These are phyloP conservation scores for Umbellularia californica DNA, from an alignment of 164 flowering plant genomes.

Conservation along the genomic window DNA sequence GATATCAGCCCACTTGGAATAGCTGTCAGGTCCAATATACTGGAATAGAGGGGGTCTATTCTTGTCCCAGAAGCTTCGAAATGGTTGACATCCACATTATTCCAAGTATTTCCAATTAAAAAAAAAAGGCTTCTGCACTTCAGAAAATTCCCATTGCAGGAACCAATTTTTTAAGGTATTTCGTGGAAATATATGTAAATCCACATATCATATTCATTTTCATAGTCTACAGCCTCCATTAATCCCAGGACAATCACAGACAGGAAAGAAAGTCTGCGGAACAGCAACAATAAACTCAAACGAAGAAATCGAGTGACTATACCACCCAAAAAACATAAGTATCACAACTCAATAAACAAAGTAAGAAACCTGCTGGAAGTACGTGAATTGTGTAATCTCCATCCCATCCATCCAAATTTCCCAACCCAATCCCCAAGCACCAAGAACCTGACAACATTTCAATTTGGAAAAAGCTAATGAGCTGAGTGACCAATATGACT, in stretches of 20 bases:
- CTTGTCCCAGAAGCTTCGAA: no score
- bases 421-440: conserved; percentile 99
- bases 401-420: conserved; percentile 99
- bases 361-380: conserved; percentile 85
- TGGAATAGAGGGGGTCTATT: no score
- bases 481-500: conserved; percentile 1
- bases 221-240: not conserved
- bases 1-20: no score
- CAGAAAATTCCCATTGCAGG: no score
- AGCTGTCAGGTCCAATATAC: no score
- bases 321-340: not conserved
- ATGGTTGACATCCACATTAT: no score
- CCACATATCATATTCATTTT: no score
- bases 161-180: no score
- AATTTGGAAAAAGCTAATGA: not conserved
- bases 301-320: conserved; percentile 2
- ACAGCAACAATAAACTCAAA: not conserved
- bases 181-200: no score
- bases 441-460: conserved; percentile 66
- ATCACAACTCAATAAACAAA: not conserved
- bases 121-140: no score
- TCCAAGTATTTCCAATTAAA: no score
- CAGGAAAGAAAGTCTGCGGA: not conserved
- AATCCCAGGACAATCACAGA: not conserved
- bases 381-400: conserved; percentile 99